Conservation (phyloP, 2,329 filamentous ascomycete species). For the Mariannaea elegans region DNA sequence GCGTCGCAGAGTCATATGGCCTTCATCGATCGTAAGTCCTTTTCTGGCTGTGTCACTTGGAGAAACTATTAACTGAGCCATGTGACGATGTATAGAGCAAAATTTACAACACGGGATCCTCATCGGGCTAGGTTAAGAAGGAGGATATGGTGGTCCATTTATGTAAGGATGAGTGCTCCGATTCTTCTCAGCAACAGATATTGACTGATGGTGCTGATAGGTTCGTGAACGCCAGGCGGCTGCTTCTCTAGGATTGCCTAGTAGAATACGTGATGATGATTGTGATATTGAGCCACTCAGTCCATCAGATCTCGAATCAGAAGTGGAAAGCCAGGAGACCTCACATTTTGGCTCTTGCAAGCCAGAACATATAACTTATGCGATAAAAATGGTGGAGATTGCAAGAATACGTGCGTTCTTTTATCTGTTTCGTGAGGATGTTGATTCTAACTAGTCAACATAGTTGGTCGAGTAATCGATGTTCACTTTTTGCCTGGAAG, state of each 20-base stretch:
- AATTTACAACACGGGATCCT: slow-evolving; percentile 38
- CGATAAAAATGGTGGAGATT: slow-evolving; percentile 51
- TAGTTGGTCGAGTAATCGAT: slow-evolving; percentile 48
- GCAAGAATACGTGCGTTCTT: slow-evolving; percentile 43
- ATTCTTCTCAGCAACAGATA: background rate
- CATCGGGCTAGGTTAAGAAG: slow-evolving; percentile 49
- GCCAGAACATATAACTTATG: slow-evolving; percentile 46
- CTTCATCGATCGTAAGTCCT: slow-evolving; percentile 50
- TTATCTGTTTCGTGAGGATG: background rate
- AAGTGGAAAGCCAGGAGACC: slow-evolving; percentile 31
- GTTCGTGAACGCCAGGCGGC: slow-evolving; percentile 50
- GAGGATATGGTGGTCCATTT: slow-evolving; percentile 64
- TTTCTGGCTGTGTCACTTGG: too few relatives aligned
- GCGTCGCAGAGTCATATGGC: slow-evolving; percentile 59
- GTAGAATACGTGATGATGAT: slow-evolving; percentile 50
- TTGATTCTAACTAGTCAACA: background rate
- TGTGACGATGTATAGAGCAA: slow-evolving; percentile 29
- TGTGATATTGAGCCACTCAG: slow-evolving; percentile 49
- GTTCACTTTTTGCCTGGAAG: slow-evolving; percentile 48
- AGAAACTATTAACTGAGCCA: background rate
- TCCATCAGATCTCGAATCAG: slow-evolving; percentile 43
- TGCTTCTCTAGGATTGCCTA: slow-evolving; percentile 47
- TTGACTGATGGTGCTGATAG: slow-evolving; percentile 28
- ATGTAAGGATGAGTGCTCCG: slow-evolving; percentile 46
- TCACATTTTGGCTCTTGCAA: slow-evolving; percentile 43